These are phyloP conservation scores for Trypanosoma vivax DNA, from an alignment of 208 protist species.

Conservation along the genomic window DNA sequence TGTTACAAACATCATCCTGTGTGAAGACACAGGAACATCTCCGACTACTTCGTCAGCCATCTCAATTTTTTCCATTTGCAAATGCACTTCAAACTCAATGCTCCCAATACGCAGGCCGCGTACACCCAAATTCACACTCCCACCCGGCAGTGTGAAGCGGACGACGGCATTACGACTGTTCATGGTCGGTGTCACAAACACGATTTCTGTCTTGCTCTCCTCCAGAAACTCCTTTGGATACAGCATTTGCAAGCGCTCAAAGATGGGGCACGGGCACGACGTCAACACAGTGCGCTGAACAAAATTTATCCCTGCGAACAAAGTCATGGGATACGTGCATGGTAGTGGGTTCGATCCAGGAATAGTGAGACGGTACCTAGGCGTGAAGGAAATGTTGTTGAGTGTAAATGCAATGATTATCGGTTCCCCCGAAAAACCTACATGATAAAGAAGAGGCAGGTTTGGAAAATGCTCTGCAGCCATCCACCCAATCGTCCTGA, in stretches of 20 bases:
- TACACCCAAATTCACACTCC: constrained; percentile 37
- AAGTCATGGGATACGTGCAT: constrained; percentile 35
- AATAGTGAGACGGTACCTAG: constrained; percentile 38
- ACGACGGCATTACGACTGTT: constrained; percentile 24
- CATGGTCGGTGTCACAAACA: constrained; percentile 28
- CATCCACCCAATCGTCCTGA: constrained; percentile 39
- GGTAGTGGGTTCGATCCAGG: constrained; percentile 32
- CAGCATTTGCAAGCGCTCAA: constrained; percentile 40
- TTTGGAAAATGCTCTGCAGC: constrained; percentile 43
- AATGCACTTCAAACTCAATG: constrained; percentile 57
- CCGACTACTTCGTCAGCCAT: background rate
- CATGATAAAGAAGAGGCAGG: constrained; percentile 49
- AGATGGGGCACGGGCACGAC: constrained; percentile 44
- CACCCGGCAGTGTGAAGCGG: constrained; percentile 60
- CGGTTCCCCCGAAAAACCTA: constrained; percentile 26
- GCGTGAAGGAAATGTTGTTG: constrained; percentile 67
- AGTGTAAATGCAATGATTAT: constrained; percentile 54
- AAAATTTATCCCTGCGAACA: constrained; percentile 75
- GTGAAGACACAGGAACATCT: background rate
- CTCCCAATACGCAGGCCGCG: constrained; percentile 33
- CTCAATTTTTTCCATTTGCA: constrained; percentile 20
- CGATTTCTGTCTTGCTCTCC: constrained; percentile 32
- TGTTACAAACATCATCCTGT: constrained; percentile 21
- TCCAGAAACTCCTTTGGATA: constrained; percentile 34
- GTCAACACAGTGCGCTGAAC: constrained; percentile 38